Evolutionary conservation across 352 stramenopile species (phyloP).

Genomic region (Blastocystis sp.): DNA sequence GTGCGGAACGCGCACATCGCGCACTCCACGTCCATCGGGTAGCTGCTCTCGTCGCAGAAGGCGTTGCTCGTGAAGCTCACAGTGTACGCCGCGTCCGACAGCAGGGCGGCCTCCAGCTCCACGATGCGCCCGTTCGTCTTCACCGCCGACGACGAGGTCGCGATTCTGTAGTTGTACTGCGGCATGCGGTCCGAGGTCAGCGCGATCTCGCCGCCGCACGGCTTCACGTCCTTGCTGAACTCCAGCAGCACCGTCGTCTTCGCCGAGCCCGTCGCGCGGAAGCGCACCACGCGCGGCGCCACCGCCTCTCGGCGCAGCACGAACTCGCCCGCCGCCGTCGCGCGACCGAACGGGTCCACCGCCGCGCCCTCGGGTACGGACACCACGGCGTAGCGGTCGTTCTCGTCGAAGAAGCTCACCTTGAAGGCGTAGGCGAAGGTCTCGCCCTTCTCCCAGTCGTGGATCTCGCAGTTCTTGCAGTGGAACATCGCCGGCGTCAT

Average conservation of each 20-base stretch:
- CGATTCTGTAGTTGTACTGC: background rate
- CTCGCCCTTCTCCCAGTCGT: background rate
- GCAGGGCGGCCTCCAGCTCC: background rate
- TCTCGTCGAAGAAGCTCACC: slow-evolving; percentile 58
- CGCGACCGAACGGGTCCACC: slow-evolving; percentile 10
- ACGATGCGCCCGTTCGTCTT: background rate
- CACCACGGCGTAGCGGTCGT: slow-evolving; percentile 12
- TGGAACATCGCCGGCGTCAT: slow-evolving; percentile 2
- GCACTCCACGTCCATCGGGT: slow-evolving; percentile 9
- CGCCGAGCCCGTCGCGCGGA: background rate
- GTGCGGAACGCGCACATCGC: background rate
- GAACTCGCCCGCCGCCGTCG: background rate
- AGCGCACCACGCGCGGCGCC: background rate
- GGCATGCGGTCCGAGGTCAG: background rate
- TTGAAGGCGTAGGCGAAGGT: slow-evolving; percentile 13
- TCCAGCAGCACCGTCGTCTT: background rate
- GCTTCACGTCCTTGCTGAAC: slow-evolving; percentile 49
- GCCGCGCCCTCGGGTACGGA: slow-evolving; percentile 15
- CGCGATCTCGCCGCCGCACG: slow-evolving; percentile 25
- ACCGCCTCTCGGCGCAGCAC: background rate
- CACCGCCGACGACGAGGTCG: background rate
- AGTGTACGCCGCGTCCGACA: slow-evolving; percentile 11
- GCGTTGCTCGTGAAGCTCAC: slow-evolving; percentile 1
- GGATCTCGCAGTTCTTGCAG: slow-evolving; percentile 53
- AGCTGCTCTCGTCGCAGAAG: slow-evolving; percentile 48